Base-by-base conservation (phyloP, 2,329 filamentous ascomycete genomes). In the Leptographium galeiforme region DNA sequence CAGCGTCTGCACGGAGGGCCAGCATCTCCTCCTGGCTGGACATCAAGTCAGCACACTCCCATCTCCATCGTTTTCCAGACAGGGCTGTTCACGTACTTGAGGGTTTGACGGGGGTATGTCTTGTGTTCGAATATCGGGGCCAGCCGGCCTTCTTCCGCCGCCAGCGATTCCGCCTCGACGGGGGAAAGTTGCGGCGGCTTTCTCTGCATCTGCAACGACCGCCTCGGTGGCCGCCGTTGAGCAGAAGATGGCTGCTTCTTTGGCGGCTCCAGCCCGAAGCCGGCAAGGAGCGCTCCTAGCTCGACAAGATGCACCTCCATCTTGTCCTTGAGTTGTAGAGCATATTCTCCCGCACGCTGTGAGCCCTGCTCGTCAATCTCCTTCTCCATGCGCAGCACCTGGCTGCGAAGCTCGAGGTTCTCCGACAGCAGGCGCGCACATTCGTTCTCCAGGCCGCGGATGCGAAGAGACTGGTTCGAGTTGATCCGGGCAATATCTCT, bases 401-500 rank as follows among this genome's bases (percentile, higher is more conserved):
- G 79, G 56, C 85, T 76, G 51, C 83, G 79, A 14, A 93, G 75
- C 52, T 82, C 76, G 53, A 91, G 75, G 63, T 93, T 93, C 60
- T 93, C 86, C n/a, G 84, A 81, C 30, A 90, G 73, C 58, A 90
- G 76, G 49, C 82, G 80, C 43, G 84, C 81, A 57, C 80, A 82
- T 66, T 94, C 86, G 63, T 82, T 80, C 63, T 91, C 87, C 55
- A 93, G 76, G 58, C 75, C 79, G 56, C 87, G 82, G 61, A 93
- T 90, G 59, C 84, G 83, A 36, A 88, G 74, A 36, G 85, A 86
- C 66, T 90, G 85, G 50, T 78, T 76, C 30, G 87, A 88, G 69
- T 94, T 93, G 61, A 77, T 80, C 64, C 83, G 82, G 57, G 87
- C 87, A 58, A 93, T 84, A 63, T 93, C 87, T 68, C 86, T 79